These are phyloP conservation scores for Paracamarosporium sp. DNA, from an alignment of 2,329 filamentous ascomycete species.

Conservation along the genomic window DNA sequence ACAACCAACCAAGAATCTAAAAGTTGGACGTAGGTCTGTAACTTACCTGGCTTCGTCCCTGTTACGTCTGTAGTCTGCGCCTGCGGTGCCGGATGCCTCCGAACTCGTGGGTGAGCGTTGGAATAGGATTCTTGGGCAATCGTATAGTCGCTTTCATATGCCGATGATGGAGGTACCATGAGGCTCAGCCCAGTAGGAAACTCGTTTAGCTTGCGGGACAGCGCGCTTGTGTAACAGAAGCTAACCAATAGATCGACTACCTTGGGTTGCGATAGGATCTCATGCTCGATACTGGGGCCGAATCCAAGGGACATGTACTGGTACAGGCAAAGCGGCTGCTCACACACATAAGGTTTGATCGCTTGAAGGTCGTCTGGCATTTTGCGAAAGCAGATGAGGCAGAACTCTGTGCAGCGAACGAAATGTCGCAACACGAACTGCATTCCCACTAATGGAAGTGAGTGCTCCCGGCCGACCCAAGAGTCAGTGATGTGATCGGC, in stretches of 20 bases:
- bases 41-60: slow-evolving; percentile 2
- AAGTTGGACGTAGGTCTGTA: background rate
- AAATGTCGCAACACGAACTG: slow-evolving; percentile 81
- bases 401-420: slow-evolving; percentile 83
- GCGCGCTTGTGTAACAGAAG: slow-evolving; percentile 74
- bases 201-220: slow-evolving; percentile 52
- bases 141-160: slow-evolving; percentile 24
- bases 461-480: slow-evolving; percentile 44
- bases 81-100: background rate
- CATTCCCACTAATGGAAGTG: slow-evolving; percentile 67
- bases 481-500: slow-evolving; percentile 57
- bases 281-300: slow-evolving; percentile 83
- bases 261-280: slow-evolving; percentile 78
- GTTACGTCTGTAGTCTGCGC: background rate
- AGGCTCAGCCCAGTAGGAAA: slow-evolving; percentile 65
- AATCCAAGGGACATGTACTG: slow-evolving; percentile 89
- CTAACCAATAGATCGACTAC: slow-evolving; percentile 86
- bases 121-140: slow-evolving; percentile 4
- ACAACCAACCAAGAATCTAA: background rate
- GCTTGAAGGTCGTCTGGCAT: slow-evolving; percentile 70
- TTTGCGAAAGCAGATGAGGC: slow-evolving; percentile 80
- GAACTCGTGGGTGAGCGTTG: background rate
- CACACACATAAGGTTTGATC: slow-evolving; percentile 79
- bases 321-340: slow-evolving; percentile 76
- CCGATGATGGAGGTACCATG: slow-evolving; percentile 52